Evolutionary conservation across 768 basidiomycete species (phyloP).

Genomic region (Tubosaeta brunneosetosa): DNA sequence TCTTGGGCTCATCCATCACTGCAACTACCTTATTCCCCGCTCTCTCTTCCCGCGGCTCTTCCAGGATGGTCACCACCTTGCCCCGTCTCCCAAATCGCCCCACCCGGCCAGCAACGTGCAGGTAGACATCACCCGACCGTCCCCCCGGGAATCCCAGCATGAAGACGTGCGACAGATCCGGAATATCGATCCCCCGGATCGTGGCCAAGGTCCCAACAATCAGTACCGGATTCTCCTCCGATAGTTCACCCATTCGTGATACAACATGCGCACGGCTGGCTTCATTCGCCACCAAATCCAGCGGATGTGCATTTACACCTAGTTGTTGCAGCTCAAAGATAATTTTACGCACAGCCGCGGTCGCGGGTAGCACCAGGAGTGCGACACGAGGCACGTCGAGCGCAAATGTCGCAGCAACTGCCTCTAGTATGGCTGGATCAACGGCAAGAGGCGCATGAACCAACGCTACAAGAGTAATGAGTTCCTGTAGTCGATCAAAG

Average conservation of each 20-base stretch:
- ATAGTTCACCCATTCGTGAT: slow-evolving; percentile 25
- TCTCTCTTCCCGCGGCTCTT: slow-evolving; percentile 31
- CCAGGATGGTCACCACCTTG: slow-evolving; percentile 61
- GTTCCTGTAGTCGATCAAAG: background rate
- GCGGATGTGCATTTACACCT: slow-evolving; percentile 60
- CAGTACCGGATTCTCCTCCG: slow-evolving; percentile 52
- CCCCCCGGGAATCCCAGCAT: slow-evolving; percentile 58
- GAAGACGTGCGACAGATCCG: slow-evolving; percentile 70
- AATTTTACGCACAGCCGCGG: slow-evolving; percentile 55
- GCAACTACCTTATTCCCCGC: slow-evolving; percentile 22
- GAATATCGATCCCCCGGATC: slow-evolving; percentile 69
- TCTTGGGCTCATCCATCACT: slow-evolving; percentile 33
- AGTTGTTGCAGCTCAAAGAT: slow-evolving; percentile 60
- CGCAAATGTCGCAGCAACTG: slow-evolving; percentile 66
- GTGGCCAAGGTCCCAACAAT: slow-evolving; percentile 68
- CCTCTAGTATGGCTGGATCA: slow-evolving; percentile 55
- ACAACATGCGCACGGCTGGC: slow-evolving; percentile 43
- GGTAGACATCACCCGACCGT: slow-evolving; percentile 52
- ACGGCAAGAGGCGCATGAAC: slow-evolving; percentile 46
- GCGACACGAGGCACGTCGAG: slow-evolving; percentile 66
- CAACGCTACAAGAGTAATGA: slow-evolving; percentile 37
- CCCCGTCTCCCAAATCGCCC: slow-evolving; percentile 65
- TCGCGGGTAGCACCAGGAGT: slow-evolving; percentile 63
- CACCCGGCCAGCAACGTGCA: slow-evolving; percentile 72
- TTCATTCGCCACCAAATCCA: slow-evolving; percentile 48